Base-by-base conservation (phyloP, 2,329 filamentous ascomycete species). In the Aureobasidium sp. region DNA sequence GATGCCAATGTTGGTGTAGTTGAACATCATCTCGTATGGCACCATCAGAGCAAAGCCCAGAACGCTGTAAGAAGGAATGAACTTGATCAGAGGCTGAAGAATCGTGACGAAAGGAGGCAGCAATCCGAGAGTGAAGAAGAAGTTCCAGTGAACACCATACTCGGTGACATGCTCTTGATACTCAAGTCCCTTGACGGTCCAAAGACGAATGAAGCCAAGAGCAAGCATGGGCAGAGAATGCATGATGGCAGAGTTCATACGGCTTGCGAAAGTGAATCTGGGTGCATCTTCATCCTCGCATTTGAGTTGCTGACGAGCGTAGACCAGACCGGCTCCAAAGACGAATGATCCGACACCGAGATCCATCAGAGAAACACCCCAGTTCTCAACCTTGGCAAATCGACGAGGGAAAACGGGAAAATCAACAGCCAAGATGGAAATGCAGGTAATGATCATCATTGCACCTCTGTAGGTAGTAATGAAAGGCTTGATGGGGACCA, bases 131-230 rank as follows among this genome's bases (percentile, higher is more conserved):
- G 93, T 98, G 71, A 97, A 97, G 77, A 98, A 98, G 70, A 98
- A 98, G 69, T 98, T 98, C 93, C 93, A 98, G 69, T 98, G 93
- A 8, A 98, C 88, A 38, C 93, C 93, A 65, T 98, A 98, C 67
- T 98, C 93, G 12, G 88, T 90, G 55, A 96, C 89, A 72, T 98
- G 93, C 68, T 98, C 93, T 3, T 90, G 90, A 66, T 98, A 98
- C 66, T 97, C 90, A 25, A 96, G 74, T 6, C 88, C 88, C 71
- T 98, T 98, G 65, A 97, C 90, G 61, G 84, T 94, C 60, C 89
- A 81, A 21, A 97, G 77, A 21, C 93, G 83, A 53, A 94, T 75
- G 21, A 93, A 66, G 12, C 93, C 93, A 4, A 98, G 76, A 1
- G 85, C 74, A 17, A 96, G 72, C 4, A 98, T 76, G 1, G 93